Conservation (phyloP, 805 yeast genomes). For the Hanseniaspora vineae region DNA sequence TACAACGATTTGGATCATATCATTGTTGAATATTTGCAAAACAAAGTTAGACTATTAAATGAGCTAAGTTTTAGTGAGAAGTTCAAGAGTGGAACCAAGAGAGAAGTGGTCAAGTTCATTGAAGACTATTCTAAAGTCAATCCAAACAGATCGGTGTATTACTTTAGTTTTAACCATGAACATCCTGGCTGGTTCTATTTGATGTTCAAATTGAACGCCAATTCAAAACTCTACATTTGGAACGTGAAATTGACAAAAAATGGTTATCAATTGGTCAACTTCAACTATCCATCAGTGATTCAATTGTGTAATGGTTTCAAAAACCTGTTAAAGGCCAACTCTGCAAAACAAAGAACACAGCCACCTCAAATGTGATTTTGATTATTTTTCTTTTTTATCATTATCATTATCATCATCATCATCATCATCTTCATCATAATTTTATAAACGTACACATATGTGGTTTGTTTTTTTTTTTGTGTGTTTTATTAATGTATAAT, state of each 20-base stretch:
- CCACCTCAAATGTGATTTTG: neutral
- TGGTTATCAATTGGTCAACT: slow-evolving; percentile 70
- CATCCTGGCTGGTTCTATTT: slow-evolving; percentile 90
- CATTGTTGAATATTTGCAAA: slow-evolving; percentile 74
- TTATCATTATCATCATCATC: neutral
- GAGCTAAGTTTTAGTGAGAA: slow-evolving; percentile 81
- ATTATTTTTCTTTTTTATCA: neutral
- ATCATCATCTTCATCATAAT: neutral
- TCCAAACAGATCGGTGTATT: slow-evolving; percentile 79
- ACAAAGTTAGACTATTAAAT: slow-evolving; percentile 69
- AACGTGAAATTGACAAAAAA: slow-evolving; percentile 81
- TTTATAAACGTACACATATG: neutral
- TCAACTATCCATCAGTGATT: slow-evolving; percentile 79
- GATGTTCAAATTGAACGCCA: slow-evolving; percentile 69
- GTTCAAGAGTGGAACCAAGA: slow-evolving; percentile 56
- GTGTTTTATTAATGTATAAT: neutral
- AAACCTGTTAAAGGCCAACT: slow-evolving; percentile 32
- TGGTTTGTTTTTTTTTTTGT: neutral
- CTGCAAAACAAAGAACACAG: slow-evolving; percentile 10
- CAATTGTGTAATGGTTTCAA: slow-evolving; percentile 92
- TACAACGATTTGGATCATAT: slow-evolving; percentile 90
- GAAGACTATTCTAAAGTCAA: slow-evolving; percentile 84
- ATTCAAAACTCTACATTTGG: slow-evolving; percentile 66
- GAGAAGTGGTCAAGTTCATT: slow-evolving; percentile 77
- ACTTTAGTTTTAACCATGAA: slow-evolving; percentile 79